Evolutionary conservation across 2,329 filamentous ascomycete genomes (phyloP).

Genomic region (Fusarium sublunatum): DNA sequence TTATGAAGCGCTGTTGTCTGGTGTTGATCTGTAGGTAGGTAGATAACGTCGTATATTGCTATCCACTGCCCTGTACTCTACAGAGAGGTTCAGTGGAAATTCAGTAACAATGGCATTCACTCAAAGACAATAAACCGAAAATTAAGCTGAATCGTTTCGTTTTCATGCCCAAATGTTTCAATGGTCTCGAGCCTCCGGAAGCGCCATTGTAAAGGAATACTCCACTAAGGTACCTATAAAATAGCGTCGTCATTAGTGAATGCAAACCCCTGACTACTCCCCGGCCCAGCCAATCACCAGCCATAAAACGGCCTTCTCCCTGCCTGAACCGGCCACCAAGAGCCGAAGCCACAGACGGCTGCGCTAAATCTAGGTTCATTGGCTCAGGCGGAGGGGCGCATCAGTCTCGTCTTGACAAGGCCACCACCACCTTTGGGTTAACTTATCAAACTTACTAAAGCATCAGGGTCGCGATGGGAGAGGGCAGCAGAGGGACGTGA

Average conservation of each 20-base stretch:
- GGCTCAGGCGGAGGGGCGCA: slow-evolving; percentile 4
- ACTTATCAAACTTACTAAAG: not conserved
- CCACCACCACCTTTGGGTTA: slow-evolving; percentile 8
- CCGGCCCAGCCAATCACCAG: slow-evolving; percentile 7
- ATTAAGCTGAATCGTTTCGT: slow-evolving; percentile 8
- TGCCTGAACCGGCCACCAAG: slow-evolving; percentile 26
- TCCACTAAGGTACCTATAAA: slow-evolving; percentile 8
- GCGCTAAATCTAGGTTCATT: slow-evolving; percentile 33
- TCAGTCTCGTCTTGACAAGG: slow-evolving; percentile 16
- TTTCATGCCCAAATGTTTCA: slow-evolving; percentile 24
- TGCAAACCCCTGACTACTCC: slow-evolving; percentile 18
- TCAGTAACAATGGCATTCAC: slow-evolving; percentile 8
- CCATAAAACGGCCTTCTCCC: slow-evolving; percentile 8
- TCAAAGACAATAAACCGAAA: not conserved
- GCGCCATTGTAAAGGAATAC: too few species aligned
- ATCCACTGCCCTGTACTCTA: not conserved
- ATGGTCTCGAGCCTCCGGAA: slow-evolving; percentile 19
- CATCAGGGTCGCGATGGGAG: slow-evolving; percentile 20
- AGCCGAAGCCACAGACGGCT: slow-evolving; percentile 17
- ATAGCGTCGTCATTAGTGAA: slow-evolving; percentile 21
- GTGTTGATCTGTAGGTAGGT: too few species aligned
- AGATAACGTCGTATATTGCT: not conserved
- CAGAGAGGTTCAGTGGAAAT: not conserved
- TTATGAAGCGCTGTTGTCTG: slow-evolving; percentile 25
- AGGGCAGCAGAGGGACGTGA: not conserved